Percentiles rank a stretch among this genome's conserved stretches.
Conservation (phyloP, 805 yeast species). For the Naumovozyma castellii region DNA sequence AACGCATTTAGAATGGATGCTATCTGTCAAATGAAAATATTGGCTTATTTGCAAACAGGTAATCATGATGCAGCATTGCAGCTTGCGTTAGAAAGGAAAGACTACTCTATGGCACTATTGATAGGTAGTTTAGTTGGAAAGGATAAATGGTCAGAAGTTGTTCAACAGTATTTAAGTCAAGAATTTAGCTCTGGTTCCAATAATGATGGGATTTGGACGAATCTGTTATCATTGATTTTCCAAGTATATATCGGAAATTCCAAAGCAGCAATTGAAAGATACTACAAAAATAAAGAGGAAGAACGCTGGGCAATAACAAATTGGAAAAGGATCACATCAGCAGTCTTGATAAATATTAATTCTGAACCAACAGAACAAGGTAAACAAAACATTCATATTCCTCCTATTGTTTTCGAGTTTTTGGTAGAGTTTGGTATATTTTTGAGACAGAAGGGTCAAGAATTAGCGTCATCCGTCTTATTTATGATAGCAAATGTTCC, state of each 20-base stretch:
- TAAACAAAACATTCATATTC: slow-evolving; percentile 8
- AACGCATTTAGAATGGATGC: slow-evolving; percentile 36
- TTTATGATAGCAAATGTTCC: slow-evolving; percentile 41
- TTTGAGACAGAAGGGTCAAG: slow-evolving; percentile 29
- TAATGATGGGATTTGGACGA: slow-evolving; percentile 29
- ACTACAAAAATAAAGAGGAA: slow-evolving; percentile 33
- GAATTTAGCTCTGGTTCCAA: slow-evolving; percentile 37
- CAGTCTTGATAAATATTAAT: slow-evolving; percentile 31
- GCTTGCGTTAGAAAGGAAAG: slow-evolving; percentile 49
- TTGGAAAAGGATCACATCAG: slow-evolving; percentile 42
- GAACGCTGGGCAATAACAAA: slow-evolving; percentile 41
- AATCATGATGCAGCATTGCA: slow-evolving; percentile 56
- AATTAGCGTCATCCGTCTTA: slow-evolving; percentile 36
- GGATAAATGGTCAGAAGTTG: slow-evolving; percentile 48
- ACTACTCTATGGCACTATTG: slow-evolving; percentile 71
- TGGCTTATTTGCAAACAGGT: slow-evolving; percentile 46
- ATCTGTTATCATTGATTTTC: slow-evolving; percentile 45
- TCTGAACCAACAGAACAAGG: background rate
- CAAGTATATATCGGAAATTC: slow-evolving; percentile 58
- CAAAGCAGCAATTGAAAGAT: slow-evolving; percentile 41
- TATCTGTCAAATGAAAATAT: slow-evolving; percentile 24
- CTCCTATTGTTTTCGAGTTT: slow-evolving; percentile 31
- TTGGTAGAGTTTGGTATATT: slow-evolving; percentile 44
- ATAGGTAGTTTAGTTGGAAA: slow-evolving; percentile 59
- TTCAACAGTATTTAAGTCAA: slow-evolving; percentile 46